Conservation (phyloP, 495 filamentous ascomycete genomes). For the Penicillium goetzii region DNA sequence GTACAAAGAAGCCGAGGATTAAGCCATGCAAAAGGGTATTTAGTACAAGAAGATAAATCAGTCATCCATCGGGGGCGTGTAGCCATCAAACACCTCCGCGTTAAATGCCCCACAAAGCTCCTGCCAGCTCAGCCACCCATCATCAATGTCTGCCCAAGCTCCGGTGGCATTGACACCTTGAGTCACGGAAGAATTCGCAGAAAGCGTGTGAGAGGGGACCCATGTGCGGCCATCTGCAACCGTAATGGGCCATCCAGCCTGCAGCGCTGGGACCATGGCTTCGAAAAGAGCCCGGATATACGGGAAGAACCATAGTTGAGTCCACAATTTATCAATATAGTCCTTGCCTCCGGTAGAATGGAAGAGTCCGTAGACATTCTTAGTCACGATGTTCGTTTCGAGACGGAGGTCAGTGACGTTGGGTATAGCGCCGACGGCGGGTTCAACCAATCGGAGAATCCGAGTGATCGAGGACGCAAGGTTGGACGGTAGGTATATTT, state of each 20-base stretch:
- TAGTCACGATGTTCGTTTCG: conserved; percentile 21
- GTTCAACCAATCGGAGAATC: conserved; percentile 8
- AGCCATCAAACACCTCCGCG: conserved; percentile 12
- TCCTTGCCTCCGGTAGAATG: conserved; percentile 22
- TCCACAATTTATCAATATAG: conserved; percentile 22
- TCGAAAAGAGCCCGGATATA: conserved; percentile 17
- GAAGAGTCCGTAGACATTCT: conserved; percentile 19
- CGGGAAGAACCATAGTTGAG: conserved; percentile 17
- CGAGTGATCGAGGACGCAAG: conserved; percentile 12
- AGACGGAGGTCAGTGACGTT: conserved; percentile 12
- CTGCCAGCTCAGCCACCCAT: conserved; percentile 17
- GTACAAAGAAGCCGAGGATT: background rate
- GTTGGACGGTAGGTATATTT: conserved; percentile 14
- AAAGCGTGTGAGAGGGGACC: conserved; percentile 11
- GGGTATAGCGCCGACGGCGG: conserved; percentile 9
- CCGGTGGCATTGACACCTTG: conserved; percentile 5
- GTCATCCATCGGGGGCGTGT: background rate
- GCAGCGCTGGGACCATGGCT: background rate
- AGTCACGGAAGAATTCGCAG: conserved; percentile 5
- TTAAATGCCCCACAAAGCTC: conserved; percentile 16
- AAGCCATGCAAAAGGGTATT: background rate
- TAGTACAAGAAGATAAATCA: background rate
- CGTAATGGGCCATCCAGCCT: conserved; percentile 8
- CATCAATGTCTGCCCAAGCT: conserved; percentile 16
- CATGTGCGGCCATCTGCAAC: conserved; percentile 19